Base-by-base conservation (phyloP, 2,329 filamentous ascomycete species). In the Aurifilum marmelostoma region DNA sequence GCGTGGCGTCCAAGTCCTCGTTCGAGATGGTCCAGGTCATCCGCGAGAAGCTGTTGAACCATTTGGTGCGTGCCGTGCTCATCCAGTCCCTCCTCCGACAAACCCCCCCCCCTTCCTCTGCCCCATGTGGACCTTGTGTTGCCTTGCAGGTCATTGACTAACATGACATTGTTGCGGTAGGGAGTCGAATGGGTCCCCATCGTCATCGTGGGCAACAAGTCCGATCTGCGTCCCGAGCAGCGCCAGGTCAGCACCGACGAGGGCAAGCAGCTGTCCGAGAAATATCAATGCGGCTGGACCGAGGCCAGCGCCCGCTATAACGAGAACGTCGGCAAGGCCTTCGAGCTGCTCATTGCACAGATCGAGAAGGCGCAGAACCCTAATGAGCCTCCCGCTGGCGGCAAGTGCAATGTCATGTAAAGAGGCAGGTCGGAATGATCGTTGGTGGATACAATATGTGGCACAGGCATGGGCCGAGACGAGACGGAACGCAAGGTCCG, bases 1-100 rank as follows among this genome's bases (percentile, higher is more conserved):
- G 94, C n/a, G 94, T 99, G 63, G 92, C 92, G 29, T 97, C 93
- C 62, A 90, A 93, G 76, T 92, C 96, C 75, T 97, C 94, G 12
- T 98, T 97, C 77, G 96, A 99, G 79, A 99, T 98, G 95, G 91
- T 97, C 64, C 89, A 92, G 76, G 93, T 97, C 70, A 97, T 99
- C 74, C 87, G 94, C 34, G 95, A 98, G 79, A 99, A 98, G 86
- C 97, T 99, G 72, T 84, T 99, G 69, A 97, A 97, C 79, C 95
- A 98, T 79, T 83, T 98, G 73, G 95, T 97, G 83, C 47, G 34
- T 52, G 21, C 27, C 52, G 27, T 29, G 37, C 41, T 14, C 56
- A 24, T 12, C 27, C 12, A 58, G 18, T 3, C 21, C n/a, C 27
- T n/a, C n/a, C n/a, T n/a, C n/a, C n/a, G n/a, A n/a, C n/a, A n/a